Base-by-base conservation (phyloP, 345 rosid genomes). In the Citrus inodora region DNA sequence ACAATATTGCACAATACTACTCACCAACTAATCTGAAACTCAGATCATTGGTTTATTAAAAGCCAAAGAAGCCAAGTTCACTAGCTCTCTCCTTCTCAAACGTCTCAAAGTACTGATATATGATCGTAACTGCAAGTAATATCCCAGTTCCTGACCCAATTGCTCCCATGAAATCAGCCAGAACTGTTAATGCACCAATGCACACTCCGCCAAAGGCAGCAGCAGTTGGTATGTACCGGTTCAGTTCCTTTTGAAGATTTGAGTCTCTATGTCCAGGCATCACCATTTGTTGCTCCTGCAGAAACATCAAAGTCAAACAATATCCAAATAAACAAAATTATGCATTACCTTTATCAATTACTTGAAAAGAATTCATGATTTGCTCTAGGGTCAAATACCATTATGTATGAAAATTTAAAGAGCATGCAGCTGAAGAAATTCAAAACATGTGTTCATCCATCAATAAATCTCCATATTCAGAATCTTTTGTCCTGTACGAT, bases 251-350 rank as follows among this genome's bases (percentile, higher is more conserved):
- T 79, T 89, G 92, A 42, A 90, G 81, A 78, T 92, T 92, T 22
- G 92, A 87, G 64, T 92, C 93, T 60, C 91, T 85, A 70, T 90
- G 93, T 53, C 93, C 92, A 22, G 93, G 93, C 95, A 92, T 90
- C 76, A 92, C 95, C 96, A 92, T 92, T 87, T 90, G 94, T 90
- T 92, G 96, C 74, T 92, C 96, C 96, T 90, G 68, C 60, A 80
- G 4, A 32, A 46, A 59, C 53, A 48, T 33, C 35, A 56, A 27
- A 58, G 51, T 74, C 25, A 56, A 60, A 74, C 30, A 42, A 74
- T n/a, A 80, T 61, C 33, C 38, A 74, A 14, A 46, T 13, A 5
- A 59, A 32, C 68, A 6, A 37, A 5, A 19, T 14, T 9, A 61
- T 42, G 14, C 25, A 17, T 58, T 53, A 16, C 33, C 46, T 21